Base-by-base conservation (phyloP, 108 stramenopile genomes). In the Nitzschia sp. region DNA sequence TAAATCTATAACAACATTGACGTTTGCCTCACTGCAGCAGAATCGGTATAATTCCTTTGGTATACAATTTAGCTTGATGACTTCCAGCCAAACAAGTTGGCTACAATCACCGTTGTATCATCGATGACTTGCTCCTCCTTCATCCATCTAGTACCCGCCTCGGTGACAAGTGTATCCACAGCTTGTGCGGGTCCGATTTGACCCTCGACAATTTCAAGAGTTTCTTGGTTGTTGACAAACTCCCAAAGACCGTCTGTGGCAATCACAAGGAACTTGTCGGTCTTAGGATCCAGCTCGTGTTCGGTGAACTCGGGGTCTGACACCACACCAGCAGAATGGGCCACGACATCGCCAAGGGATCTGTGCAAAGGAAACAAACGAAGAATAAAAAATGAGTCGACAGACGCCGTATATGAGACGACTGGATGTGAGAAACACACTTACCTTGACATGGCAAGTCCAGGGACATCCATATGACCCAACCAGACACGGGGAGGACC, bases 161-260 rank as follows among this genome's bases (percentile, higher is more conserved):
- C 96, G 27, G 87, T 83, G 31, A 97, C 96, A 9, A 99, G 80
- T 47, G 68, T 71, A 61, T 97, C 96, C 13, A 99, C 97, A 16
- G 95, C 92, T 44, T 89, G 82, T 19, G 88, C 82, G 16, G 97
- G 97, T 56, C 91, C 91, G 19, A 80, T 66, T 27, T 92, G 83
- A 19, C 81, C 81, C 19, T 79, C 79, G 16, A 95, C 91, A 35
- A 96, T 86, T 28, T 95, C 96, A 36, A 97, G 79, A 48, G 93
- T 94, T 75, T 97, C 97, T 63, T 96, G 87, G 72, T 97, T 91
- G 44, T 77, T 81, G 35, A 98, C 83, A 83, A 98, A 98, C 79
- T 98, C 98, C 97, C 97, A 98, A 13, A 98, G 91, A 27, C 98
- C 98, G 69, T 99, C 98, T 6, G 96, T 94, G 16, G 97, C 98